A percentile compares a stretch with the other conserved stretches of the same genome.
phyloP scores from a whole-genome alignment of 305 asterid genomes.

The Striga hermonthica region DNA sequence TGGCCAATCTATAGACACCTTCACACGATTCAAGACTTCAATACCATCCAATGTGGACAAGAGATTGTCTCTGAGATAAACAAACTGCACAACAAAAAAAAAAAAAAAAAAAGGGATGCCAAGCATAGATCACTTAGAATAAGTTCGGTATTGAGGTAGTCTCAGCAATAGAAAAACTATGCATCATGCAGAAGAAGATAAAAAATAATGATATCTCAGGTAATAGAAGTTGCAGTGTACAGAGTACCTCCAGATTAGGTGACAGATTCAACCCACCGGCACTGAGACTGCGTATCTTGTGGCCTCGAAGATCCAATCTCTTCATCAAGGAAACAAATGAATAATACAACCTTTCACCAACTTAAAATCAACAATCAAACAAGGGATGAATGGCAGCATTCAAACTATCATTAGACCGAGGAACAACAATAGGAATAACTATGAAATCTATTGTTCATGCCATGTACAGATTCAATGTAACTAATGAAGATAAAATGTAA shows the following conservation, averaged over 20 bases:
- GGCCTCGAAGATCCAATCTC: conserved; percentile 99
- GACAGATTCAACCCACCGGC: conserved; percentile 71
- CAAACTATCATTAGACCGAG: conserved; percentile 15
- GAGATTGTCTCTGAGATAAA: conserved; percentile 95
- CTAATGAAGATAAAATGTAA: conserved; percentile 26
- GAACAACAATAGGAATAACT: conserved; percentile 22
- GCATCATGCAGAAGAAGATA: conserved; percentile 11
- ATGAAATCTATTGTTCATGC: neutral
- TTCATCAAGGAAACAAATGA: conserved; percentile 32
- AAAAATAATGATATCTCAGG: conserved; percentile 3
- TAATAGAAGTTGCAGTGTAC: conserved; percentile 25
- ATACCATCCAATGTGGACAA: conserved; percentile 88
- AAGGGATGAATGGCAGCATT: conserved; percentile 26
- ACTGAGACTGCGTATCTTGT: conserved; percentile 79
- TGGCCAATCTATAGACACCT: conserved; percentile 52
- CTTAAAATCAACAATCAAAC: conserved; percentile 27
- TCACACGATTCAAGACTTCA: conserved; percentile 84
- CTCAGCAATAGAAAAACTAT: conserved; percentile 13
- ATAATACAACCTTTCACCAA: neutral
- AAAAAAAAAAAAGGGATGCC: no score
- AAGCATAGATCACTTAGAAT: conserved; percentile 11
- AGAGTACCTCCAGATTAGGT: conserved; percentile 83
- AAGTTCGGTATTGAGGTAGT: conserved; percentile 9
- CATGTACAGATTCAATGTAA: conserved; percentile 7
- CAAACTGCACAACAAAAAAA: conserved; percentile 64